These are phyloP conservation scores for Aspergillus ostianus DNA, from an alignment of 495 filamentous ascomycete species.

Conservation along the genomic window DNA sequence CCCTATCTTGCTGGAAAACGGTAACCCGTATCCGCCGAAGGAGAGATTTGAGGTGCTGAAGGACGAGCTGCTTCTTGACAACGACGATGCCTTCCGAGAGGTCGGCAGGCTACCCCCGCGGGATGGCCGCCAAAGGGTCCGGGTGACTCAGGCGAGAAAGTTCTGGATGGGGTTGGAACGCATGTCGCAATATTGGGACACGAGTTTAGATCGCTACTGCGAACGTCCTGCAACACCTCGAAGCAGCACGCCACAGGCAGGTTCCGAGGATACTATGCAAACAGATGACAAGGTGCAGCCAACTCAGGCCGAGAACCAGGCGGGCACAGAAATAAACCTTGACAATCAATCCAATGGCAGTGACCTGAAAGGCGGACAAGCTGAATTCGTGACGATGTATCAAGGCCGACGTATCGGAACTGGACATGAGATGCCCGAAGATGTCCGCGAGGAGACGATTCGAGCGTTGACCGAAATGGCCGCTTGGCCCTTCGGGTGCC, in stretches of 20 bases:
- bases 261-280: constrained; percentile 26
- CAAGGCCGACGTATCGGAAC: constrained; percentile 57
- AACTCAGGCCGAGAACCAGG: not conserved
- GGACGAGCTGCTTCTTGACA: constrained; percentile 53
- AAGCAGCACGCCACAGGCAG: constrained; percentile 20
- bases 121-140: constrained; percentile 40
- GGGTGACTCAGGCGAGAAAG: constrained; percentile 54
- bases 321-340: no score
- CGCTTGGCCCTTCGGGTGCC: constrained; percentile 77
- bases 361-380: constrained; percentile 15
- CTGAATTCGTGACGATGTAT: constrained; percentile 34
- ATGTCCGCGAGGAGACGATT: constrained; percentile 68
- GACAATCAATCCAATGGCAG: not conserved
- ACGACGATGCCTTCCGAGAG: constrained; percentile 56
- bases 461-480: constrained; percentile 74
- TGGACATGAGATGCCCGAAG: constrained; percentile 72
- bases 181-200: constrained; percentile 65
- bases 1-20: constrained; percentile 48
- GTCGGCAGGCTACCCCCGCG: constrained; percentile 43
- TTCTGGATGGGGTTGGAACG: constrained; percentile 60
- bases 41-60: constrained; percentile 48
- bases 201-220: constrained; percentile 55
- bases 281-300: constrained; percentile 14
- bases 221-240: constrained; percentile 34
- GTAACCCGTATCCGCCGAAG: constrained; percentile 43